These are phyloP conservation scores for Parietichytrium sp. DNA, from an alignment of 108 stramenopile species.

Conservation along the genomic window DNA sequence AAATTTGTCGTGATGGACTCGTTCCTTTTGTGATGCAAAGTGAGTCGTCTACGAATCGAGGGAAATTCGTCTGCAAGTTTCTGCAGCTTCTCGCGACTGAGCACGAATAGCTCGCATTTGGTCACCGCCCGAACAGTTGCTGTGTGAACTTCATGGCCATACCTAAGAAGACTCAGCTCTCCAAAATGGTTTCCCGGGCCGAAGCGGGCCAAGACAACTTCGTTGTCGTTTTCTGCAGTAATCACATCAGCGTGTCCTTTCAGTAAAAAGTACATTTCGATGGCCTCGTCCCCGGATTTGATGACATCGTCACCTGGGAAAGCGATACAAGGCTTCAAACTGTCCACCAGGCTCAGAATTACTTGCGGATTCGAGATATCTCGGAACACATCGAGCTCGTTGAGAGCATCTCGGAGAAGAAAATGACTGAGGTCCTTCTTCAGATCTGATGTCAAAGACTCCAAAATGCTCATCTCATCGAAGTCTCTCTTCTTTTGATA, in stretches of 20 bases:
- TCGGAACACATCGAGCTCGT: constrained; percentile 1
- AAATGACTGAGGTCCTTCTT: neutral
- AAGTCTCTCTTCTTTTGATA: neutral
- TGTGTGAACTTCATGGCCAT: neutral
- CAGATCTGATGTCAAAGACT: neutral
- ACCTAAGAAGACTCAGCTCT: neutral
- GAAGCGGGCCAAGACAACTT: neutral
- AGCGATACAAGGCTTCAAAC: neutral
- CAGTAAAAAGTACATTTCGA: constrained; percentile 34
- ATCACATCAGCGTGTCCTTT: constrained; percentile 5
- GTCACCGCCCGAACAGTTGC: neutral
- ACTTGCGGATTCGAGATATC: constrained; percentile 18
- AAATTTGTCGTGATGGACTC: no score
- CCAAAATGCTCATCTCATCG: neutral
- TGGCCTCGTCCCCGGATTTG: neutral
- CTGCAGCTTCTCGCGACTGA: neutral
- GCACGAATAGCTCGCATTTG: neutral
- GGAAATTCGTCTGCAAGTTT: neutral
- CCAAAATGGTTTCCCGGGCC: constrained; percentile 31
- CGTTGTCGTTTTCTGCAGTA: neutral
- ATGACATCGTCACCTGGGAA: neutral
- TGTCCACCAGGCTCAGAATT: neutral
- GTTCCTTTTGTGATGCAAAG: no score
- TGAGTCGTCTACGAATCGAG: neutral
- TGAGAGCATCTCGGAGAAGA: neutral